phyloP scores from a whole-genome alignment of 2,329 filamentous ascomycete species.

The Fusarium sulawesiense region DNA sequence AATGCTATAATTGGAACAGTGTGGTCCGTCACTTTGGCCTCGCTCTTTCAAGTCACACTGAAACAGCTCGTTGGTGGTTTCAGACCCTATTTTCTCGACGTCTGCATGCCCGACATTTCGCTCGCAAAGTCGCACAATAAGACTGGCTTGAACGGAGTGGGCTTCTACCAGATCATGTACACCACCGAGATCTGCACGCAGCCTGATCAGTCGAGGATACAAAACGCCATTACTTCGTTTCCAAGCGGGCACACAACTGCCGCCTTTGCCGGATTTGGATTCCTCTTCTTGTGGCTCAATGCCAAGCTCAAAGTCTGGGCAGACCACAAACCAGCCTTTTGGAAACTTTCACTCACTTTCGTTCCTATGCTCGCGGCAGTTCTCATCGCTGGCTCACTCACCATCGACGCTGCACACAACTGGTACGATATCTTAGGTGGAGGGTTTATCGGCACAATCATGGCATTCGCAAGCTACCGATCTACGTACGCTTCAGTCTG shows the following conservation, averaged over 20 bases:
- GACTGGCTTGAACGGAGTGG: constrained; percentile 57
- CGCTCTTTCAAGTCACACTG: constrained; percentile 73
- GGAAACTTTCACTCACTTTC: constrained; percentile 71
- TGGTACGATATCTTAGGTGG: constrained; percentile 77
- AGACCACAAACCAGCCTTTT: constrained; percentile 73
- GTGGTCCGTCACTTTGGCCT: constrained; percentile 68
- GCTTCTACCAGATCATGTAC: constrained; percentile 72
- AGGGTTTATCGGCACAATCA: constrained; percentile 69
- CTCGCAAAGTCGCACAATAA: constrained; percentile 54
- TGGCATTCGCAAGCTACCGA: constrained; percentile 72
- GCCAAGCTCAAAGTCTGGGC: constrained; percentile 77
- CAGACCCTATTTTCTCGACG: constrained; percentile 71
- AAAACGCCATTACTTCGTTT: constrained; percentile 72
- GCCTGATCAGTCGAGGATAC: constrained; percentile 64
- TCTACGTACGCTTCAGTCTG: constrained; percentile 75
- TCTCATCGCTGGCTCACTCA: constrained; percentile 70
- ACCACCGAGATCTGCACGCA: constrained; percentile 70
- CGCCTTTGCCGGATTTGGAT: constrained; percentile 72
- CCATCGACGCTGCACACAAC: constrained; percentile 74
- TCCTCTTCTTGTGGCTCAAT: constrained; percentile 75
- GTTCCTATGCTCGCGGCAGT: constrained; percentile 69
- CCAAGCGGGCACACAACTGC: constrained; percentile 76
- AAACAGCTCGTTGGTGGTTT: constrained; percentile 75
- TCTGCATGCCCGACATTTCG: constrained; percentile 69
- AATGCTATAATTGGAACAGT: constrained; percentile 71